Conservation (phyloP, 257 asterid genomes). For the Petunia axillaris region DNA sequence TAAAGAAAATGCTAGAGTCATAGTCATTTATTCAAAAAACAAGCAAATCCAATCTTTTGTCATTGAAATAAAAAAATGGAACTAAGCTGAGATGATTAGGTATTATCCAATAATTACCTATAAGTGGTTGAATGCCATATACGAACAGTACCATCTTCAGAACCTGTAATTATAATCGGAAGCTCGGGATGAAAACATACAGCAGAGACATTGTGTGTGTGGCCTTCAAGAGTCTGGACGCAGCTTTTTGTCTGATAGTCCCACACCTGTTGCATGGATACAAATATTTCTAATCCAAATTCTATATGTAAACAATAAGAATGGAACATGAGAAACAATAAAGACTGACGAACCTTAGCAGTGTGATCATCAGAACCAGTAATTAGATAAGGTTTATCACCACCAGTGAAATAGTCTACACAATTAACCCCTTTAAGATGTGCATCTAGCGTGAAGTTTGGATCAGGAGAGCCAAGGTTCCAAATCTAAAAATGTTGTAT, state of each 20-base stretch:
- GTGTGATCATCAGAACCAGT: constrained; percentile 99
- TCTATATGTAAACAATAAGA: constrained; percentile 21
- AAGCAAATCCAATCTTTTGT: not conserved
- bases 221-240: constrained; percentile 98
- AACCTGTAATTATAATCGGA: constrained; percentile 95
- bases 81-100: not conserved
- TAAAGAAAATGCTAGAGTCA: constrained; percentile 1
- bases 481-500: constrained; percentile 62
- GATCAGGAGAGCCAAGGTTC: constrained; percentile 99
- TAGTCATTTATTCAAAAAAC: not conserved
- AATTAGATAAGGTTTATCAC: constrained; percentile 92
- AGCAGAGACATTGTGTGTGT: constrained; percentile 98
- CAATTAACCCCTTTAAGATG: constrained; percentile 97
- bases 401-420: constrained; percentile 97
- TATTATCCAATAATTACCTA: constrained; percentile 48
- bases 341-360: constrained; percentile 70
- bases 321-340: constrained; percentile 28
- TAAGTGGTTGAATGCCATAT: constrained; percentile 99
- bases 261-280: constrained; percentile 76
- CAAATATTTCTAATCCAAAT: constrained; percentile 25
- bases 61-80: not conserved
- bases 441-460: constrained; percentile 96
- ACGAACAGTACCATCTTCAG: constrained; percentile 99
- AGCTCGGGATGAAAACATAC: constrained; percentile 99
- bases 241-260: constrained; percentile 99